Evolutionary conservation across 2,329 filamentous ascomycete species (phyloP).

Genomic region (Clonostachys rhizophaga): DNA sequence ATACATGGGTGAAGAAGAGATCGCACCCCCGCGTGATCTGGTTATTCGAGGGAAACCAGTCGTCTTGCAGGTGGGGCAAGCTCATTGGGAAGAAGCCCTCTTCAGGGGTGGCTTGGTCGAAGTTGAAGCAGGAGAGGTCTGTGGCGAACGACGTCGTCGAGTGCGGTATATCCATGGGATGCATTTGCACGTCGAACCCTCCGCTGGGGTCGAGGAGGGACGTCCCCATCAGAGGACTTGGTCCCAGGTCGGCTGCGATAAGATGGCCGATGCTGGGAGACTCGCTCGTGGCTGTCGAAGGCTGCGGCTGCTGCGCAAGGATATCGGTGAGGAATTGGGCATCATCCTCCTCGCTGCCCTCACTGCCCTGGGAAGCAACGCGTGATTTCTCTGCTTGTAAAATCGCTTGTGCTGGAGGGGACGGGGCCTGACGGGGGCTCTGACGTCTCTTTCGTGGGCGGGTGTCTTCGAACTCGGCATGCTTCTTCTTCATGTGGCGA

Average conservation of each 20-base stretch:
- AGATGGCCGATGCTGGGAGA: background rate
- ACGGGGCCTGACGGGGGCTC: background rate
- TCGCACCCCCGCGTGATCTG: conserved; percentile 22
- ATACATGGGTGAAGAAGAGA: conserved; percentile 27
- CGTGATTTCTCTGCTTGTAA: too few relatives aligned
- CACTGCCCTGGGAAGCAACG: background rate
- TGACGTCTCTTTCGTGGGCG: background rate
- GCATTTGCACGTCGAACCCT: background rate
- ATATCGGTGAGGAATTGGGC: background rate
- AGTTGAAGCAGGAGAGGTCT: too few relatives aligned
- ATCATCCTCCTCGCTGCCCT: background rate
- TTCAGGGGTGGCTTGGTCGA: too few relatives aligned
- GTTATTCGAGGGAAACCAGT: conserved; percentile 19
- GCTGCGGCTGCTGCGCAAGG: background rate
- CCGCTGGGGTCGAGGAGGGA: background rate
- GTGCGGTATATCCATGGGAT: background rate
- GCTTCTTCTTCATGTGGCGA: conserved; percentile 34
- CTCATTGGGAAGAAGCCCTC: too few relatives aligned
- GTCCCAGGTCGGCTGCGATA: background rate
- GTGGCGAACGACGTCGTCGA: background rate
- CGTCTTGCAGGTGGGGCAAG: conserved; percentile 3
- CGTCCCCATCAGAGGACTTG: background rate
- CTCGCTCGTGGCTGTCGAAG: background rate
- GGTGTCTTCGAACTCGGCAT: conserved; percentile 6
- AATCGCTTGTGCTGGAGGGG: background rate